A percentile compares a stretch with the other conserved stretches of the same genome.
Conservation (phyloP, 139 green algal genomes). For the Mesotaenium endlicherianum region DNA sequence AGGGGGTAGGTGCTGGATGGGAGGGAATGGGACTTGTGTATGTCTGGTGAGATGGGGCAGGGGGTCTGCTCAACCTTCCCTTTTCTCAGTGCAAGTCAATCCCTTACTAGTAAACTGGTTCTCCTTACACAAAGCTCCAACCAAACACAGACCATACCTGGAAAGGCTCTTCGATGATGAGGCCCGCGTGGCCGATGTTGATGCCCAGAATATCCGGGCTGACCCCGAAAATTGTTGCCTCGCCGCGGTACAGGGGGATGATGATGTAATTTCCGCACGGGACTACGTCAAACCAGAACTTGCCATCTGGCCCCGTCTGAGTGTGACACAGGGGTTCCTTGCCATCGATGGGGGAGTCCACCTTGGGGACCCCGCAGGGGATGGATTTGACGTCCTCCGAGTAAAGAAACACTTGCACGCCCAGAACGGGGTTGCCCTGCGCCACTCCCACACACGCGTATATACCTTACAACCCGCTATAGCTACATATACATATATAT, state of each 20-base stretch:
- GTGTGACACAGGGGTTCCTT: slow-evolving; percentile 33
- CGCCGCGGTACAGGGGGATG: slow-evolving; percentile 38
- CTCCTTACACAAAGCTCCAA: too few relatives aligned
- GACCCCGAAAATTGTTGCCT: slow-evolving; percentile 52
- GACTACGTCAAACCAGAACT: slow-evolving; percentile 26
- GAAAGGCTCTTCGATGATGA: slow-evolving; percentile 6
- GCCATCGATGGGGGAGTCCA: neutral
- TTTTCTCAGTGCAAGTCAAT: too few relatives aligned
- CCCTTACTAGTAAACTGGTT: too few relatives aligned
- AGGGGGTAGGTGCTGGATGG: too few relatives aligned
- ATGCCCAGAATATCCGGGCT: slow-evolving; percentile 14
- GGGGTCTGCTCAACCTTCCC: too few relatives aligned
- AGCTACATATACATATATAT: neutral
- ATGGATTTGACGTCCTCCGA: slow-evolving; percentile 23
- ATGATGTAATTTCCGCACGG: slow-evolving; percentile 44
- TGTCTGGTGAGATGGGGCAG: too few relatives aligned
- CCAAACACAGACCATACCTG: too few relatives aligned
- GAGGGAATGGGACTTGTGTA: too few relatives aligned
- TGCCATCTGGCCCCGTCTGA: slow-evolving; percentile 21
- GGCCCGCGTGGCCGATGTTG: slow-evolving; percentile 5
- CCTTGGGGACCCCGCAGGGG: neutral
- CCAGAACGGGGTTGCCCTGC: slow-evolving; percentile 44
- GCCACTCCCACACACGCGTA: neutral
- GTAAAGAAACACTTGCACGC: slow-evolving; percentile 44
- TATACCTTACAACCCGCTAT: neutral